phyloP scores from a whole-genome alignment of 768 basidiomycete genomes.

The Hebeloma cylindrosporum region DNA sequence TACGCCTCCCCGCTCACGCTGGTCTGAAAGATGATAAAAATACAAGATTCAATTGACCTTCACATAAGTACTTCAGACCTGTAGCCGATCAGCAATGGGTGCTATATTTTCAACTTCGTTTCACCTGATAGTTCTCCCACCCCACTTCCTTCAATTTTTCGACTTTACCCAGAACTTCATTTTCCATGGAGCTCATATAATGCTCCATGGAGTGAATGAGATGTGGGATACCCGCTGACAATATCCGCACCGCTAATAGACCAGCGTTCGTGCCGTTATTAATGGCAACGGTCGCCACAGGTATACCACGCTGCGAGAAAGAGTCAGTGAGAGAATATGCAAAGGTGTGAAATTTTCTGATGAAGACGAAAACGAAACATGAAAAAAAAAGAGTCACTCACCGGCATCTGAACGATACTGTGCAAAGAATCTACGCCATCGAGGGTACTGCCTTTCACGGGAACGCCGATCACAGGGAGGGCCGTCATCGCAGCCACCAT shows the following conservation, averaged over 20 bases:
- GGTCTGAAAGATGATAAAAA: too few relatives aligned
- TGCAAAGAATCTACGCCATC: slow-evolving; percentile 97
- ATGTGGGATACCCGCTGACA: slow-evolving; percentile 69
- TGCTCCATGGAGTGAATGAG: slow-evolving; percentile 67
- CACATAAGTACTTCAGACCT: too few relatives aligned
- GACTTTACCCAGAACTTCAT: slow-evolving; percentile 25
- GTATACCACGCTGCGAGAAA: slow-evolving; percentile 78
- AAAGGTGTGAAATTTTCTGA: too few relatives aligned
- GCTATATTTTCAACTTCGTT: slow-evolving; percentile 21
- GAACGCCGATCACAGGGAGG: slow-evolving; percentile 93
- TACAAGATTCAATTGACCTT: too few relatives aligned
- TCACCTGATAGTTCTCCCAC: slow-evolving; percentile 80
- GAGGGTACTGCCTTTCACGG: slow-evolving; percentile 90
- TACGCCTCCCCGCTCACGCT: too few relatives aligned
- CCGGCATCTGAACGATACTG: slow-evolving; percentile 99
- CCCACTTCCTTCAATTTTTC: slow-evolving; percentile 64
- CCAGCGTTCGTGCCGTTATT: slow-evolving; percentile 95
- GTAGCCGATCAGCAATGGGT: too few relatives aligned
- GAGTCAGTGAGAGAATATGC: too few relatives aligned
- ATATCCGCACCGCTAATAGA: slow-evolving; percentile 86
- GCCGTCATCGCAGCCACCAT: slow-evolving; percentile 97
- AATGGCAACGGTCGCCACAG: slow-evolving; percentile 96
- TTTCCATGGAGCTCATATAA: slow-evolving; percentile 54
- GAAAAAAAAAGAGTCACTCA: slow-evolving; percentile 39
- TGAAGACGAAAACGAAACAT: slow-evolving; percentile 1